These are phyloP conservation scores for Volvox africanus DNA, from an alignment of 139 green algal genomes.

Conservation along the genomic window DNA sequence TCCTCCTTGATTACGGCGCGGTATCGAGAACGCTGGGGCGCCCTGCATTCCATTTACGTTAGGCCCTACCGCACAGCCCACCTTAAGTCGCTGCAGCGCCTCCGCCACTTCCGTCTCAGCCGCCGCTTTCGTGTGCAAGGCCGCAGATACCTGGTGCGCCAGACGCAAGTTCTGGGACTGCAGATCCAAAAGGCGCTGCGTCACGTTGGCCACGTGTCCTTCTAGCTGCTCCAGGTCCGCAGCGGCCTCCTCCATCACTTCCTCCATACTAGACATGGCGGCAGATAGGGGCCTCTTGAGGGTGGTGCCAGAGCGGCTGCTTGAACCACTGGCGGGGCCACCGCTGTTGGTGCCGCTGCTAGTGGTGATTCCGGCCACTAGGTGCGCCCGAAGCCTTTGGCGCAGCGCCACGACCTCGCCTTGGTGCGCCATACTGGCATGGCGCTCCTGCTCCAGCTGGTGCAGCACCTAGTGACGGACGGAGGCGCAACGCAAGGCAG, in stretches of 20 bases:
- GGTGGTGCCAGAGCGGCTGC: neutral
- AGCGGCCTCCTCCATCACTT: conserved; percentile 67
- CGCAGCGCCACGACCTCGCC: conserved; percentile 32
- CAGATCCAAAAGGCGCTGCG: conserved; percentile 54
- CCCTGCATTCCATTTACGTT: too few species aligned
- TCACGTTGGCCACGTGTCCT: conserved; percentile 47
- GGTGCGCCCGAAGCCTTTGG: conserved; percentile 35
- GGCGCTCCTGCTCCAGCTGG: conserved; percentile 42
- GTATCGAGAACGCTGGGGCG: too few species aligned
- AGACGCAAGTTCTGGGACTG: conserved; percentile 47
- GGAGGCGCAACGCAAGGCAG: neutral
- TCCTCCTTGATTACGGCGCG: too few species aligned
- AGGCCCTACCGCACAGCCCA: neutral
- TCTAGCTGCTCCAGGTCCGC: conserved; percentile 68
- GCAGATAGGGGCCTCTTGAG: conserved; percentile 13
- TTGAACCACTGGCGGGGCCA: neutral
- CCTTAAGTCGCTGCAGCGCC: neutral
- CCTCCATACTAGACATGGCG: conserved; percentile 65
- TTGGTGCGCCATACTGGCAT: conserved; percentile 35
- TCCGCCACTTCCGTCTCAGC: neutral
- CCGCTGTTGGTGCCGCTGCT: neutral
- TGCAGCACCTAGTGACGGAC: neutral
- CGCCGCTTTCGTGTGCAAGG: neutral
- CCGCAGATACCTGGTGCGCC: conserved; percentile 27
- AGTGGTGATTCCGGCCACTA: neutral